phyloP scores from a whole-genome alignment of 352 stramenopile genomes.

The Phytophthora pistaciae region DNA sequence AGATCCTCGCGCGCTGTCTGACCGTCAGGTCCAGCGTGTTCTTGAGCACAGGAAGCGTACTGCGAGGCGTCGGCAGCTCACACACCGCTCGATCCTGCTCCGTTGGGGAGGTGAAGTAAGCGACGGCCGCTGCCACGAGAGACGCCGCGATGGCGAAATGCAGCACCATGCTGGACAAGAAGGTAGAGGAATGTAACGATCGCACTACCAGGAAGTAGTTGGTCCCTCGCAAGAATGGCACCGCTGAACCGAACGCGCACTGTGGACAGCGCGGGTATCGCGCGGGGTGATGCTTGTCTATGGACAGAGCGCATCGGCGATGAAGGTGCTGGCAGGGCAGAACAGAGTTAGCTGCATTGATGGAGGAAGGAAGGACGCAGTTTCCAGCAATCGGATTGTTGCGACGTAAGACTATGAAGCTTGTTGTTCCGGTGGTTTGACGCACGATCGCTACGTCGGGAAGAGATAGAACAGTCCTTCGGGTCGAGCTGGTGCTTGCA shows the following conservation, averaged over 20 bases:
- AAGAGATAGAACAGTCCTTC: background rate
- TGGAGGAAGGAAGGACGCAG: background rate
- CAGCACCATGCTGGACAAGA: conserved; percentile 14
- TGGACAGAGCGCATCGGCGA: background rate
- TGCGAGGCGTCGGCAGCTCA: conserved; percentile 49
- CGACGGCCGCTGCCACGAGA: conserved; percentile 30
- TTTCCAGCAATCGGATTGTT: background rate
- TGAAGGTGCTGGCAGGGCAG: background rate
- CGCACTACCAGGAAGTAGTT: background rate
- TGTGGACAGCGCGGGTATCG: conserved; percentile 5
- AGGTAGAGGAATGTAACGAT: background rate
- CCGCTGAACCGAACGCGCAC: conserved; percentile 22
- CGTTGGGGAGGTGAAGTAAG: conserved; percentile 33
- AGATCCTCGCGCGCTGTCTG: conserved; percentile 52
- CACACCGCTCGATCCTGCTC: conserved; percentile 37
- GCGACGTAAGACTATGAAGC: background rate
- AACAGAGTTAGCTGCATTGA: background rate
- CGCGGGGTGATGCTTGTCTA: conserved; percentile 2
- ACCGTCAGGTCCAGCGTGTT: conserved; percentile 64
- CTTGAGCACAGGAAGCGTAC: conserved; percentile 58
- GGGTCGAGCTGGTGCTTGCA: background rate
- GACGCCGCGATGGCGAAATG: conserved; percentile 34
- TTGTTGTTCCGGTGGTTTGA: background rate
- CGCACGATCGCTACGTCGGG: background rate
- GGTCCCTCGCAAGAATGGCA: background rate